Evolutionary conservation across 768 basidiomycete species (phyloP).

Genomic region (Porpolomopsis calyptriformis): DNA sequence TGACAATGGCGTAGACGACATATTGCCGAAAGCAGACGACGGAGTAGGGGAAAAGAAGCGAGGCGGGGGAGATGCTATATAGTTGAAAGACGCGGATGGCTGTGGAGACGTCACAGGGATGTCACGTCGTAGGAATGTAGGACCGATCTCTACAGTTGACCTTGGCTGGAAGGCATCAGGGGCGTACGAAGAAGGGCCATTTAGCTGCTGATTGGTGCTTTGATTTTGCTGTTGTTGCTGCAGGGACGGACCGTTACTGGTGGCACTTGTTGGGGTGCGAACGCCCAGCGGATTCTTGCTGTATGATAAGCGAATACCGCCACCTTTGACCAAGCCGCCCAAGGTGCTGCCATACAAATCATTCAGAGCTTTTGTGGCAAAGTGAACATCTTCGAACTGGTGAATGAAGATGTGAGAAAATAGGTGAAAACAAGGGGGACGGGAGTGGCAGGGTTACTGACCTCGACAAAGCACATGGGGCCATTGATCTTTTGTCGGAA

Average conservation of each 20-base stretch:
- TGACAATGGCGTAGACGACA: conserved; percentile 21
- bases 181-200: conserved; percentile 3
- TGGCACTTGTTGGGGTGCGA: conserved; percentile 61
- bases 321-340: conserved; percentile 85
- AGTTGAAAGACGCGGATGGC: conserved; percentile 17
- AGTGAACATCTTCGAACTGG: conserved; percentile 83
- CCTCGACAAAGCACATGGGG: conserved; percentile 99
- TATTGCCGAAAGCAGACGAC: conserved; percentile 18
- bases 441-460: conserved; percentile 37
- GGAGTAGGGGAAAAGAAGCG: conserved; percentile 34
- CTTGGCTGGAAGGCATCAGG: conserved; percentile 11
- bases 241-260: conserved; percentile 27
- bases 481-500: conserved; percentile 96
- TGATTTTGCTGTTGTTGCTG: conserved; percentile 38
- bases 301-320: conserved; percentile 92
- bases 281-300: conserved; percentile 98
- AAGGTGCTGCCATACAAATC: conserved; percentile 89
- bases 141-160: conserved; percentile 13
- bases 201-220: conserved; percentile 16
- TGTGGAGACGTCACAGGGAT: conserved; percentile 14
- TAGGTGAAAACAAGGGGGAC: conserved; percentile 24
- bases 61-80: conserved; percentile 35
- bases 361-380: conserved; percentile 78
- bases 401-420: conserved; percentile 10
- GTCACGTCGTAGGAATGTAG: conserved; percentile 15